Evolutionary conservation across 2,329 filamentous ascomycete genomes (phyloP).

Genomic region (Graphilbum fragrans): DNA sequence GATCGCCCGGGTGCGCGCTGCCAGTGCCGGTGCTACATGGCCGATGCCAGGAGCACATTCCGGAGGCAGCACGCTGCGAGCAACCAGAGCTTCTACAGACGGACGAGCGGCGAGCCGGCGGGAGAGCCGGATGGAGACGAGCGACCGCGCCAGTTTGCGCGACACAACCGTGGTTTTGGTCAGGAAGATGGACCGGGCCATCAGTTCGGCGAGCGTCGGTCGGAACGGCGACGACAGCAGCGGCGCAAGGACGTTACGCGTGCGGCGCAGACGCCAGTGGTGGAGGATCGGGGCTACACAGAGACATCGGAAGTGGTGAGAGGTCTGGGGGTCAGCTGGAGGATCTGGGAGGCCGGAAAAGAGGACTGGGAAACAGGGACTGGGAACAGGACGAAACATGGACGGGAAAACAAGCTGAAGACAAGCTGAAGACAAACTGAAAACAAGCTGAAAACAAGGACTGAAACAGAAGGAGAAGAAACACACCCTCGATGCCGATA

Average conservation of each 20-base stretch:
- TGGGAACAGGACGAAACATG: too few species aligned
- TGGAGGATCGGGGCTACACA: constrained; percentile 56
- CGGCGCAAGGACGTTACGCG: constrained; percentile 39
- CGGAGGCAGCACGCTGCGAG: constrained; percentile 50
- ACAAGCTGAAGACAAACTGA: neutral
- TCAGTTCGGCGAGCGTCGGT: constrained; percentile 49
- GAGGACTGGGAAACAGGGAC: neutral
- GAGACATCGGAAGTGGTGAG: constrained; percentile 47
- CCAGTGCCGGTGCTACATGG: constrained; percentile 43
- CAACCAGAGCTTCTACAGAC: constrained; percentile 45
- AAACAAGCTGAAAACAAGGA: neutral
- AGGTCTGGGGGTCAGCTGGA: constrained; percentile 30
- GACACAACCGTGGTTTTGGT: constrained; percentile 55
- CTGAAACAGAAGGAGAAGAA: constrained; percentile 14
- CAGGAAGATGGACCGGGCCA: constrained; percentile 52
- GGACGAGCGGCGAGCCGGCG: constrained; percentile 48
- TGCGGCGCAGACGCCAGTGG: constrained; percentile 44
- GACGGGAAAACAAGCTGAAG: neutral
- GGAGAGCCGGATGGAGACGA: constrained; percentile 54
- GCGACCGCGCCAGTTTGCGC: constrained; percentile 47
- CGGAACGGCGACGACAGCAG: constrained; percentile 44
- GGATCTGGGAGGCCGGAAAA: neutral
- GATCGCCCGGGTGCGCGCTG: constrained; percentile 49
- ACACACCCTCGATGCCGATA: constrained; percentile 41
- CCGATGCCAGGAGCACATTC: constrained; percentile 42